Evolutionary conservation across 208 protist species (phyloP), one percentile per base, ranked within the genome.

Genomic region (Leptomonas pyrrhocoris): DNA sequence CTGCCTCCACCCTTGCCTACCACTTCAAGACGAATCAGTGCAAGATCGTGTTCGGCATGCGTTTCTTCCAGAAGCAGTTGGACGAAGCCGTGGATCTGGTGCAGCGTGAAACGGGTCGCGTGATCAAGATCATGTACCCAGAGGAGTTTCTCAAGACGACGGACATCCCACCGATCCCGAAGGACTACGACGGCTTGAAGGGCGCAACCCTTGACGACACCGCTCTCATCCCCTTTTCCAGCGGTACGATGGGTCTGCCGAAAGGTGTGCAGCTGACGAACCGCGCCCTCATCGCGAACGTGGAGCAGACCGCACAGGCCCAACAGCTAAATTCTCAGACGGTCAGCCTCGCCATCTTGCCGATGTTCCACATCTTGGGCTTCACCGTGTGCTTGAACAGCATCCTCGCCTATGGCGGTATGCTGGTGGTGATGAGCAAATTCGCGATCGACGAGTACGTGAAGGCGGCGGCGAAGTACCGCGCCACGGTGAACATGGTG

Each of bases 361-460:
- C 89, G n/a, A 78, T 86, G 13, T 97, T 86, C 50, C 93, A 97
- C 79, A 92, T 95, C 56, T 94, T 90, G 68, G 91, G 85, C 19
- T 76, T 95, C 55, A 83, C 89, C 7, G 36, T 80, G 16, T 67
- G 74, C 40, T n/a, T 93, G 38, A 71, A 65, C 46, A 38, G 43
- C 34, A 36, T 69, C 21, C 61, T 95, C 25, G 46, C 57, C 28
- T 16, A 25, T 15, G 70, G 71, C 4, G 50, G 31, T 9, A 79
- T 42, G 38, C 66, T 85, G 27, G 71, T 95, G 7, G 54, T 73
- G 6, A 51, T 94, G 53, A 60, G 67, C 21, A 74, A 71, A 38
- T 97, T 89, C 75, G 58, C 80, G 7, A 64, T 76, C 7, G 56
- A 63, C 36, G 62, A 68, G 54, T 75, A 84, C 50, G 48, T 91